Evolutionary conservation across 2,329 filamentous ascomycete species (phyloP).

Genomic region (Zasmidium citrigriseum): DNA sequence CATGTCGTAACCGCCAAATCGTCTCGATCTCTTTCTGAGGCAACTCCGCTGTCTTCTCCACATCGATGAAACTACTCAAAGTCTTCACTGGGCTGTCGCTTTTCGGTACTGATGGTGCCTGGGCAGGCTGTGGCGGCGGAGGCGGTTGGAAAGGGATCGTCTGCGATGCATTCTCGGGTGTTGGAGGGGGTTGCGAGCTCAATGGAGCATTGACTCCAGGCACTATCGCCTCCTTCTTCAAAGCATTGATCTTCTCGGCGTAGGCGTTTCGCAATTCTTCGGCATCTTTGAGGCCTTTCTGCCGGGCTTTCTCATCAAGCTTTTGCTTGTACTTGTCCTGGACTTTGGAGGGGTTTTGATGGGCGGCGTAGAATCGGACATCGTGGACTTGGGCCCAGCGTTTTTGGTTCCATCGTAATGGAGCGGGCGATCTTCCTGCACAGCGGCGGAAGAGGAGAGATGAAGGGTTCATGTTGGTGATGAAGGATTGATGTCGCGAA

Average conservation of each 20-base stretch:
- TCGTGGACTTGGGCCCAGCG: conserved; percentile 92
- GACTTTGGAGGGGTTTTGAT: conserved; percentile 62
- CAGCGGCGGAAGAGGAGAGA: conserved; percentile 25
- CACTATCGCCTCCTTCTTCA: conserved; percentile 67
- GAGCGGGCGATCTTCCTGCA: conserved; percentile 24
- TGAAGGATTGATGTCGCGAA: no score
- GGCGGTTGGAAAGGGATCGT: conserved; percentile 38
- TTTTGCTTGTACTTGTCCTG: conserved; percentile 86
- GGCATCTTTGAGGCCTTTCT: conserved; percentile 68
- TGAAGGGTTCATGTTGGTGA: conserved; percentile 20
- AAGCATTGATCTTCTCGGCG: conserved; percentile 74
- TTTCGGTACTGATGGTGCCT: conserved; percentile 27
- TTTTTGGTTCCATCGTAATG: conserved; percentile 56
- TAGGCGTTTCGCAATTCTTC: conserved; percentile 80
- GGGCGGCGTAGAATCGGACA: conserved; percentile 83
- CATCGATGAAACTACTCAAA: conserved; percentile 70
- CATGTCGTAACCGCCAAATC: conserved; percentile 88
- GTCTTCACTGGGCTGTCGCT: conserved; percentile 59
- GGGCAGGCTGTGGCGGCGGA: conserved; percentile 38
- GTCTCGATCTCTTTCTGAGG: conserved; percentile 80
- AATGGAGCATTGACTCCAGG: conserved; percentile 51
- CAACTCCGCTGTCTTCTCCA: conserved; percentile 72
- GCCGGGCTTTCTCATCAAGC: conserved; percentile 76
- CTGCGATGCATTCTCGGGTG: conserved; percentile 22
- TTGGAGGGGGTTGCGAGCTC: conserved; percentile 28